Conservation (phyloP, 2,329 filamentous ascomycete species). For the Trichoderma harzianum region DNA sequence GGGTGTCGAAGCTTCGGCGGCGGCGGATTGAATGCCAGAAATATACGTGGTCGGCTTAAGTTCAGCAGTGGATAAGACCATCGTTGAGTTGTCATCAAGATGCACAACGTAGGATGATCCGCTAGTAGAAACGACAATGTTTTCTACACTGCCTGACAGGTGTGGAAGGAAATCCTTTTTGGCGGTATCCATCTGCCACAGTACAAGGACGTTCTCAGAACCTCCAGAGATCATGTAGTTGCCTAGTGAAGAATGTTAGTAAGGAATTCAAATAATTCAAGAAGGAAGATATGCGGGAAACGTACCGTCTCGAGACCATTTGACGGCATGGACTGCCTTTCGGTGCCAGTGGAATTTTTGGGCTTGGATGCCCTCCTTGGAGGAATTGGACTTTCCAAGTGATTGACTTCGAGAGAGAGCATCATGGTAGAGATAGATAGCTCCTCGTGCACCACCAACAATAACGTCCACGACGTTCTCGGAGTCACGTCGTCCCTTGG, state of each 20-base stretch:
- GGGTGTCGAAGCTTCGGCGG: conserved; percentile 47
- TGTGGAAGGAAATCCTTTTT: conserved; percentile 85
- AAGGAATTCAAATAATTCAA: conserved; percentile 18
- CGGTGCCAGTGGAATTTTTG: conserved; percentile 89
- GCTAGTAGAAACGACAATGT: conserved; percentile 73
- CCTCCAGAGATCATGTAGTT: conserved; percentile 95
- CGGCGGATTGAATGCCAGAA: conserved; percentile 70
- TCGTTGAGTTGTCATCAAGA: conserved; percentile 86
- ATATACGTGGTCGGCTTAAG: conserved; percentile 81
- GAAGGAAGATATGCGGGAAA: neutral
- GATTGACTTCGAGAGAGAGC: conserved; percentile 57
- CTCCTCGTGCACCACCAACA: conserved; percentile 72
- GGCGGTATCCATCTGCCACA: conserved; percentile 91
- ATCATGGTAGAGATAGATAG: conserved; percentile 79
- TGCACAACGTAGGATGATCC: conserved; percentile 82
- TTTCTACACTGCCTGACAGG: conserved; percentile 79
- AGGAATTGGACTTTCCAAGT: conserved; percentile 36
- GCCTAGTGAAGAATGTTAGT: conserved; percentile 49
- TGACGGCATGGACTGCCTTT: conserved; percentile 74
- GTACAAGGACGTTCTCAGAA: conserved; percentile 79
- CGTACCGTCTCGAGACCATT: conserved; percentile 88
- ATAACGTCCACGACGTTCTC: conserved; percentile 63
- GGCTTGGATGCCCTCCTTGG: conserved; percentile 50
- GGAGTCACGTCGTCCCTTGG: conserved; percentile 28
- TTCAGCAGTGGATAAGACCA: conserved; percentile 87